phyloP scores from a whole-genome alignment of 805 yeast species.

The Jamesozyma hellenica region DNA sequence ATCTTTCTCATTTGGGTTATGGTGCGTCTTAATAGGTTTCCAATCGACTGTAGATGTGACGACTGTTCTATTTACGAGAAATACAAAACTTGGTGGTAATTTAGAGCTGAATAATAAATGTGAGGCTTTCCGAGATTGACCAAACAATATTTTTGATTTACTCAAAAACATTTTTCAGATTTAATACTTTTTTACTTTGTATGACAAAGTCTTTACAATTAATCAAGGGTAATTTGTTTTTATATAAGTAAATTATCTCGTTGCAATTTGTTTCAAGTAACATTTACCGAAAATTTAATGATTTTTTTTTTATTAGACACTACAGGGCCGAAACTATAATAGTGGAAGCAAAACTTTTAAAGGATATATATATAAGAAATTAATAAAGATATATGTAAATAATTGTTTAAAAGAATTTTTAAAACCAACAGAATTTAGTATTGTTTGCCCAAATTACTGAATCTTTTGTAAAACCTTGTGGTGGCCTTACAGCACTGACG shows the following conservation, averaged over 20 bases:
- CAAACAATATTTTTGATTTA: not conserved
- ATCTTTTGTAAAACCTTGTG: constrained; percentile 16
- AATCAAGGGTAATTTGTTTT: no score
- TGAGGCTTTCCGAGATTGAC: not conserved
- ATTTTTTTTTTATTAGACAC: no score
- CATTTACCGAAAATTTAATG: no score
- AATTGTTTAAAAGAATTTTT: no score
- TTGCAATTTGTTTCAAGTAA: no score
- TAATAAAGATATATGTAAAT: no score
- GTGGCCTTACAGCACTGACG: constrained; percentile 33
- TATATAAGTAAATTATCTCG: no score
- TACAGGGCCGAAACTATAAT: no score
- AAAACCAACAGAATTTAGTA: constrained; percentile 43
- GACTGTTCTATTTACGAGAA: constrained; percentile 22
- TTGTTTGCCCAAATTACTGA: constrained; percentile 34
- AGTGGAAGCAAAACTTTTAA: no score
- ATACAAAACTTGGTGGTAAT: not conserved
- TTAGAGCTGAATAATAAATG: not conserved
- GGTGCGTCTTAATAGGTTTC: constrained; percentile 58
- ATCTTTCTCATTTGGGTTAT: constrained; percentile 32
- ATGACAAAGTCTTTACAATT: no score
- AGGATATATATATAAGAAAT: no score
- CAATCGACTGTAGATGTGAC: constrained; percentile 73
- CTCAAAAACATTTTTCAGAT: constrained; percentile 1
- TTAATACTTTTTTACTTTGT: no score